Evolutionary conservation across 345 rosid genomes (phyloP).

Genomic region (Pseudoturritis turrita): DNA sequence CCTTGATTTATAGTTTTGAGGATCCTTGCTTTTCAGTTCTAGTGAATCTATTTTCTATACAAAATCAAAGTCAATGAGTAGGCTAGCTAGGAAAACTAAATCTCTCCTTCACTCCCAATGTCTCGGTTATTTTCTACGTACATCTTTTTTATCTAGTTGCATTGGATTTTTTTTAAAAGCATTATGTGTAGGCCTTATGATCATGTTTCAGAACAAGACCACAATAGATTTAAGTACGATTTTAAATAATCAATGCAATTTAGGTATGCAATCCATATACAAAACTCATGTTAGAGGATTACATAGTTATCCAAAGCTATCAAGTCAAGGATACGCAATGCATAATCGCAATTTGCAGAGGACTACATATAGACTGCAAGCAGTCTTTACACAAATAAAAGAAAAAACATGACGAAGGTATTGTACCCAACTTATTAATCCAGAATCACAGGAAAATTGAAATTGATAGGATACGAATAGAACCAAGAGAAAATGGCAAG

Average conservation of each 20-base stretch:
- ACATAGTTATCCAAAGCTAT: neutral
- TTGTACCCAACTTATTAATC: too few relatives aligned
- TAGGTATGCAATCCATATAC: neutral
- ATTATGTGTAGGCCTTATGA: neutral
- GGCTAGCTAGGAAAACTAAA: neutral
- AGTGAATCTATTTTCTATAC: too few relatives aligned
- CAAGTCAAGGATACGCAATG: neutral
- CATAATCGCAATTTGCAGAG: neutral
- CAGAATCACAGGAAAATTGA: too few relatives aligned
- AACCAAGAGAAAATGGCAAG: neutral
- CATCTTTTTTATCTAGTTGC: neutral
- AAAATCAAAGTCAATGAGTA: neutral
- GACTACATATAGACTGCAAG: neutral
- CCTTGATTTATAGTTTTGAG: too few relatives aligned
- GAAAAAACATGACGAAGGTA: neutral
- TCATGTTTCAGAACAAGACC: neutral
- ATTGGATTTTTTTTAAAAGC: neutral
- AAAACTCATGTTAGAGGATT: neutral
- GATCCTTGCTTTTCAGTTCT: too few relatives aligned
- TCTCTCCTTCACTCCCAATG: neutral
- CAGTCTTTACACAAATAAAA: neutral
- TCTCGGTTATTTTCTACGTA: neutral
- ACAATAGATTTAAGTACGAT: too few relatives aligned
- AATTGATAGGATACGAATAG: too few relatives aligned
- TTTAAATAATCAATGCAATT: neutral